These are phyloP conservation scores for Pythium rishiriense DNA, from an alignment of 352 stramenopile genomes.

Conservation along the genomic window DNA sequence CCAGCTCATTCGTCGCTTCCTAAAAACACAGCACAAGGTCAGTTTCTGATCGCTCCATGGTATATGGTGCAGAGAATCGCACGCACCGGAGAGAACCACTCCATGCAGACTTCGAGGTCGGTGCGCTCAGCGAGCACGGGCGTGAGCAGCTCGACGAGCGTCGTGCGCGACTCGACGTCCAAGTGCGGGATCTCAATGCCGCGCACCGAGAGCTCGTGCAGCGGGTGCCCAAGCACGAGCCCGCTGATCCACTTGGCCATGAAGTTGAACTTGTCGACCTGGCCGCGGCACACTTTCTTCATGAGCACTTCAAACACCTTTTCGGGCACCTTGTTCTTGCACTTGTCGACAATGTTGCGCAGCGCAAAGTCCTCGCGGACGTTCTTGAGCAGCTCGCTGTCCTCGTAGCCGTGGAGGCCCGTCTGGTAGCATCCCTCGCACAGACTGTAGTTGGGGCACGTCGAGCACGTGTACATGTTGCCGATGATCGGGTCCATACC, in stretches of 20 bases:
- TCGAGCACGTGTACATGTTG: slow-evolving; percentile 89
- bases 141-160: slow-evolving; percentile 76
- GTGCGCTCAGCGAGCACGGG: slow-evolving; percentile 78
- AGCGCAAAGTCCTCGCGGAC: slow-evolving; percentile 84
- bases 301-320: slow-evolving; percentile 82
- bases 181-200: slow-evolving; percentile 86
- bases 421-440: slow-evolving; percentile 85
- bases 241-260: slow-evolving; percentile 83
- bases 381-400: slow-evolving; percentile 71
- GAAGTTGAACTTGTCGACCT: slow-evolving; percentile 90
- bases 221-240: slow-evolving; percentile 70
- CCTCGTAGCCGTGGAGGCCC: slow-evolving; percentile 83
- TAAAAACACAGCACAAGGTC: slow-evolving; percentile 9
- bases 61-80: slow-evolving; percentile 25
- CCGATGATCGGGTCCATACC: slow-evolving; percentile 88
- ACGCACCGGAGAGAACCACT: slow-evolving; percentile 80
- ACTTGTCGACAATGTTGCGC: slow-evolving; percentile 71
- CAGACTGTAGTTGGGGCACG: slow-evolving; percentile 81
- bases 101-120: slow-evolving; percentile 86
- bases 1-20: slow-evolving; percentile 64
- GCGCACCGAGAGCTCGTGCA: slow-evolving; percentile 68
- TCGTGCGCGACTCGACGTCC: slow-evolving; percentile 65
- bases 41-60: too few species aligned
- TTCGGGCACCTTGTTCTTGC: slow-evolving; percentile 75
- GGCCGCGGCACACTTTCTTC: slow-evolving; percentile 81